phyloP scores from a whole-genome alignment of 2,329 filamentous ascomycete genomes.

The Arthrobotrys pseudoclavata region DNA sequence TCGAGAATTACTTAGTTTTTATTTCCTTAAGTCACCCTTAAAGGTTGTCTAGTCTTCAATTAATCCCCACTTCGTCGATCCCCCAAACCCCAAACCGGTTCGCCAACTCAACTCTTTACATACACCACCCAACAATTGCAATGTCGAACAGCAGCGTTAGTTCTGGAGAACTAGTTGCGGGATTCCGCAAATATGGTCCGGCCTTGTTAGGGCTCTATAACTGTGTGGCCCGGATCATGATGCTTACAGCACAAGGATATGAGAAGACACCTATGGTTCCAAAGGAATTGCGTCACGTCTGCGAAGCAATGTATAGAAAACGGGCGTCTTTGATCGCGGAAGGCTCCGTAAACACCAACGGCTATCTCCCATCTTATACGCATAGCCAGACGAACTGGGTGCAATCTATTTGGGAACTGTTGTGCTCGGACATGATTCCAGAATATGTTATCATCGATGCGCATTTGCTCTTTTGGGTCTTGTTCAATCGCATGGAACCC shows the following conservation, averaged over 20 bases:
- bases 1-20: slow-evolving; percentile 5
- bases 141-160: slow-evolving; percentile 49
- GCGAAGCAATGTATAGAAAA: slow-evolving; percentile 47
- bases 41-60: slow-evolving; percentile 37
- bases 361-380: slow-evolving; percentile 47
- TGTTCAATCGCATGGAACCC: slow-evolving; percentile 52
- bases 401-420: slow-evolving; percentile 55
- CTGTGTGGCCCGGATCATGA: slow-evolving; percentile 49
- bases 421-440: slow-evolving; percentile 52
- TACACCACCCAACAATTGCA: slow-evolving; percentile 29
- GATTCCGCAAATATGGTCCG: slow-evolving; percentile 57
- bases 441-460: slow-evolving; percentile 55
- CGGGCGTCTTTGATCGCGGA: slow-evolving; percentile 39
- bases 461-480: slow-evolving; percentile 51
- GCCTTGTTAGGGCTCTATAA: slow-evolving; percentile 55
- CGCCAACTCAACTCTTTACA: slow-evolving; percentile 46
- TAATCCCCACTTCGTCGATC: slow-evolving; percentile 50
- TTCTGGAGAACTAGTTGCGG: slow-evolving; percentile 50
- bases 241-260: slow-evolving; percentile 45
- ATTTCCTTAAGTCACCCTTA: slow-evolving; percentile 1
- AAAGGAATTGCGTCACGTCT: slow-evolving; percentile 48
- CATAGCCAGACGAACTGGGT: slow-evolving; percentile 59
- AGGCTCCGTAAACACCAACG: slow-evolving; percentile 41
- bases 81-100: slow-evolving; percentile 29
- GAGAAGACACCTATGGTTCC: slow-evolving; percentile 55